Evolutionary conservation across 768 basidiomycete genomes (phyloP).

Genomic region (Nidularia pulvinata): DNA sequence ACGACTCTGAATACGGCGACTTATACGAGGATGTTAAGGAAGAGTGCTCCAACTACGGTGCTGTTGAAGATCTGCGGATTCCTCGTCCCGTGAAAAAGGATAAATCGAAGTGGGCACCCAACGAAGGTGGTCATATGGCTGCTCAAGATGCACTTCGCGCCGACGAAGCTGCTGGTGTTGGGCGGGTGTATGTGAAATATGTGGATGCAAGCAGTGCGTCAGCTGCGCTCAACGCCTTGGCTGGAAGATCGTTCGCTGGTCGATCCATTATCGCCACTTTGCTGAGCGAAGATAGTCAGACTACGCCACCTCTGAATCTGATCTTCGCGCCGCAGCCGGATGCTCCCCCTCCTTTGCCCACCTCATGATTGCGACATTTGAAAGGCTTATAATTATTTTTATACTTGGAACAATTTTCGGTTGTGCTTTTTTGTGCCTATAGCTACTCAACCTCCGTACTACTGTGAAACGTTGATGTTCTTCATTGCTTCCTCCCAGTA

Average conservation of each 20-base stretch:
- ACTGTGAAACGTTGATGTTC: too few species aligned
- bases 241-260: constrained; percentile 87
- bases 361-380: constrained; percentile 16
- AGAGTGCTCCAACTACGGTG: constrained; percentile 82
- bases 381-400: constrained; percentile 1
- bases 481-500: too few species aligned
- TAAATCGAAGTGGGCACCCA: constrained; percentile 73
- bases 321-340: constrained; percentile 87
- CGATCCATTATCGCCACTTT: constrained; percentile 87
- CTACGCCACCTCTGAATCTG: constrained; percentile 77
- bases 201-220: constrained; percentile 57
- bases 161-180: constrained; percentile 92
- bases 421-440: background rate
- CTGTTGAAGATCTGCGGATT: constrained; percentile 83
- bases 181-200: constrained; percentile 95
- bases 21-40: constrained; percentile 94
- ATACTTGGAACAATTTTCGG: background rate
- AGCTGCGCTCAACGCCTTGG: constrained; percentile 80
- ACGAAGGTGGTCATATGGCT: constrained; percentile 58
- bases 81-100: constrained; percentile 89
- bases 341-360: constrained; percentile 76
- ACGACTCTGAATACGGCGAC: constrained; percentile 93
- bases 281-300: constrained; percentile 81
- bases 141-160: constrained; percentile 67
- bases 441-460: too few species aligned